Percentiles rank a stretch among this genome's conserved stretches.
These are phyloP conservation scores for Agmasoma carcini DNA, from an alignment of 371 early-diverging fungal genomes.

Conservation along the genomic window DNA sequence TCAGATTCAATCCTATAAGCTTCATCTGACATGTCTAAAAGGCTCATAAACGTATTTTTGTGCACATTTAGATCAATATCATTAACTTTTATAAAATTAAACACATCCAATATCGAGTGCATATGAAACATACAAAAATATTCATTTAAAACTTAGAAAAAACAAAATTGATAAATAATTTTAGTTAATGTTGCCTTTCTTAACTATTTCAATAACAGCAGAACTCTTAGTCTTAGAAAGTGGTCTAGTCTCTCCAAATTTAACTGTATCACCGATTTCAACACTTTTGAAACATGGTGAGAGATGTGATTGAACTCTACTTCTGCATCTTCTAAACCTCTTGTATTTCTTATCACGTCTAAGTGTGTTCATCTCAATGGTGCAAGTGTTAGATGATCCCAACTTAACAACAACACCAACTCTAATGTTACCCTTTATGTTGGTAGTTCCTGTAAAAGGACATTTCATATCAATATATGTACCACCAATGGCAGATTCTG, in stretches of 20 bases:
- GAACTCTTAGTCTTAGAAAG: conserved; percentile 53
- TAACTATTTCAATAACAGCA: conserved; percentile 44
- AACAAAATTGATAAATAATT: background rate
- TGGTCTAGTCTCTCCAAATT: conserved; percentile 62
- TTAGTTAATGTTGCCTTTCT: conserved; percentile 17
- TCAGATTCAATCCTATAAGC: background rate
- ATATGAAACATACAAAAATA: background rate
- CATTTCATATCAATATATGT: conserved; percentile 98
- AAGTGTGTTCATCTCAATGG: conserved; percentile 91
- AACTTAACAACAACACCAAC: conserved; percentile 80
- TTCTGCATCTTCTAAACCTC: conserved; percentile 99
- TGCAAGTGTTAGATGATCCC: conserved; percentile 96
- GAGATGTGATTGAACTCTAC: conserved; percentile 91
- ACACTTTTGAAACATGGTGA: conserved; percentile 92
- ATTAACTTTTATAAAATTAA: background rate
- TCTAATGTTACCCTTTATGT: conserved; percentile 90
- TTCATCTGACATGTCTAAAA: background rate
- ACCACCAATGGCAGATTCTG: conserved; percentile 82
- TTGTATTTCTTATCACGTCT: conserved; percentile 99
- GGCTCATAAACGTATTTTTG: background rate
- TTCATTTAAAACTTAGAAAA: too few species aligned
- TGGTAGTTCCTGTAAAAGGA: conserved; percentile 93
- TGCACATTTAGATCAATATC: background rate
- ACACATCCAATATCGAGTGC: too few species aligned
- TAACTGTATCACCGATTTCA: conserved; percentile 74